Evolutionary conservation across 2,329 filamentous ascomycete species (phyloP).

Genomic region (Fusarium brachygibbosum): DNA sequence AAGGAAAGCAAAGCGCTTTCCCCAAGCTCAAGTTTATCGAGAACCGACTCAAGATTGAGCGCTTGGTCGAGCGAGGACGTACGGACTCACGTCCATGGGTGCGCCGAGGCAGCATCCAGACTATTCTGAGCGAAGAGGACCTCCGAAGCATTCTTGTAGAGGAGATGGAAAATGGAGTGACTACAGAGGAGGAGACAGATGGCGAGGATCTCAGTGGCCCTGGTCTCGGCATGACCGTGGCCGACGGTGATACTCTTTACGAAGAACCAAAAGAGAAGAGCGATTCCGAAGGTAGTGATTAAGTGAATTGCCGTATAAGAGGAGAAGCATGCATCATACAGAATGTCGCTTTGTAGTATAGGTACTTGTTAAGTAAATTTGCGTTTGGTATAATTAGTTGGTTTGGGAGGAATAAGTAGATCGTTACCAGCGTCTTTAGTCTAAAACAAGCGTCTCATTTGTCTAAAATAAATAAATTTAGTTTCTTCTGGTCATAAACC

Average conservation of each 20-base stretch:
- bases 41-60: constrained; percentile 88
- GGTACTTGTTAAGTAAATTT: background rate
- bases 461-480: background rate
- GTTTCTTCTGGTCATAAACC: background rate
- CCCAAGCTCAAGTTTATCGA: constrained; percentile 92
- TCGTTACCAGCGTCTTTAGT: constrained; percentile 16
- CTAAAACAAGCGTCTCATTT: constrained; percentile 23
- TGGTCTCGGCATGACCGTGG: constrained; percentile 48
- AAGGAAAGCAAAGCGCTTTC: constrained; percentile 89
- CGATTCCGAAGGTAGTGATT: constrained; percentile 28
- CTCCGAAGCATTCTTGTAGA: constrained; percentile 63
- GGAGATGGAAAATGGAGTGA: constrained; percentile 51
- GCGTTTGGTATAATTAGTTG: constrained; percentile 13
- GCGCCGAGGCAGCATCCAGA: constrained; percentile 68
- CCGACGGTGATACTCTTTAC: constrained; percentile 45
- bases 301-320: constrained; percentile 5
- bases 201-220: constrained; percentile 49
- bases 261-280: constrained; percentile 45
- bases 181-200: constrained; percentile 57
- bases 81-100: constrained; percentile 64
- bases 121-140: constrained; percentile 72
- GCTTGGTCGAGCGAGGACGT: constrained; percentile 71
- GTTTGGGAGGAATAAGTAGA: constrained; percentile 9
- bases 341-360: constrained; percentile 17
- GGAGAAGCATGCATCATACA: background rate